Percentiles rank a stretch among this genome's conserved stretches.
phyloP scores from a whole-genome alignment of 805 yeast species.

The Yamadazyma tumulicola region DNA sequence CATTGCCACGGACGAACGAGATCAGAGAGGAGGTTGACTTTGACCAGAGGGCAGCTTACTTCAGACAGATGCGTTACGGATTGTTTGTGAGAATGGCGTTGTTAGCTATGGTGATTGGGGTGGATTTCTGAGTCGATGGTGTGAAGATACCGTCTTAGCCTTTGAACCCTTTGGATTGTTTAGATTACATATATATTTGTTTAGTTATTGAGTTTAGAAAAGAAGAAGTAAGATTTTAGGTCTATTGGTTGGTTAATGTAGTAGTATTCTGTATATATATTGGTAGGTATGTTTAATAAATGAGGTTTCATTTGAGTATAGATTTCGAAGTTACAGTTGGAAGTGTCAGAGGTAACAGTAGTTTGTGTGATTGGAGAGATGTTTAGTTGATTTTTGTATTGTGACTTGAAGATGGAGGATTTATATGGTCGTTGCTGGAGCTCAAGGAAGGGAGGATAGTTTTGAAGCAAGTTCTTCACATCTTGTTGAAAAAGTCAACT shows the following conservation, averaged over 20 bases:
- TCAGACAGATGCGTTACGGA: slow-evolving; percentile 99
- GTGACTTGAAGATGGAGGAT: no score
- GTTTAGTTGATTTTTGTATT: no score
- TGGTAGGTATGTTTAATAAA: not conserved
- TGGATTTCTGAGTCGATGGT: slow-evolving; percentile 55
- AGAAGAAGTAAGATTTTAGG: slow-evolving; percentile 1
- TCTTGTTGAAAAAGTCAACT: no score
- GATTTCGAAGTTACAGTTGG: no score
- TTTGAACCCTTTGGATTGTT: no score
- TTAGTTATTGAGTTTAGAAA: slow-evolving; percentile 3
- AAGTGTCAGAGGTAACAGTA: no score
- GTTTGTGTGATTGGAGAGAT: no score
- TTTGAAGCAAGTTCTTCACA: no score
- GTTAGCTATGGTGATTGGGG: slow-evolving; percentile 96
- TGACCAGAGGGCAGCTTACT: slow-evolving; percentile 98
- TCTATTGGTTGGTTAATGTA: not conserved
- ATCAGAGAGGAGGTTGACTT: slow-evolving; percentile 98
- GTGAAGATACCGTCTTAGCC: no score
- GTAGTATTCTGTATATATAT: not conserved
- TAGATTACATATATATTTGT: no score
- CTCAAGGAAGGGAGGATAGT: no score
- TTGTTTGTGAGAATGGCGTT: slow-evolving; percentile 98
- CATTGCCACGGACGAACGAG: slow-evolving; percentile 95
- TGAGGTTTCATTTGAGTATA: not conserved
- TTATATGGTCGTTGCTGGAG: no score